phyloP scores from a whole-genome alignment of 2,329 filamentous ascomycete species.

The Aspergillus latus region DNA sequence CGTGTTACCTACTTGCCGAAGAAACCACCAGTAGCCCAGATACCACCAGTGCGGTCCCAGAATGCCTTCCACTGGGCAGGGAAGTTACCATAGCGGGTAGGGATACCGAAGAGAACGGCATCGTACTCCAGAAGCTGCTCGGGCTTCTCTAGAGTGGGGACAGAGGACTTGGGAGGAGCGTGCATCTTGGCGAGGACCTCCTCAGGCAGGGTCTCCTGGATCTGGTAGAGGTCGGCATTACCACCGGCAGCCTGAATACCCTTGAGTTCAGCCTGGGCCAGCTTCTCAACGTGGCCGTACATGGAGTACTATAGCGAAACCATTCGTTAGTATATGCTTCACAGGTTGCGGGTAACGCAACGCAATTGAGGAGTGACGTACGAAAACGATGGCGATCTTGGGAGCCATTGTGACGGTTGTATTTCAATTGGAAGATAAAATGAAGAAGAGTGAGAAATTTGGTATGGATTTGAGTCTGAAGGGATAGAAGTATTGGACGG shows the following conservation, averaged over 20 bases:
- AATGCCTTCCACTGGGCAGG: conserved; percentile 85
- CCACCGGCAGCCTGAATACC: conserved; percentile 89
- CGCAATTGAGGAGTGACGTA: conserved; percentile 46
- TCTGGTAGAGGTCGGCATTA: conserved; percentile 77
- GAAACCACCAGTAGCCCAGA: conserved; percentile 76
- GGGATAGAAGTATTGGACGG: not conserved
- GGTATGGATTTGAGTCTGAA: not conserved
- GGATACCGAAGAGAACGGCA: conserved; percentile 88
- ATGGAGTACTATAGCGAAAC: conserved; percentile 71
- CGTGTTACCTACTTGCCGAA: conserved; percentile 64
- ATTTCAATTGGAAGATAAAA: not conserved
- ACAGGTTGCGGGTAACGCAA: not conserved
- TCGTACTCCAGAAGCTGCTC: conserved; percentile 72
- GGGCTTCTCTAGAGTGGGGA: conserved; percentile 63
- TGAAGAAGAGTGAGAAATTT: not conserved
- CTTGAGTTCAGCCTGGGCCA: conserved; percentile 87
- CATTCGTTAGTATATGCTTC: conserved; percentile 10
- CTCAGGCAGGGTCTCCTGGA: conserved; percentile 80
- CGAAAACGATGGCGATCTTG: conserved; percentile 88
- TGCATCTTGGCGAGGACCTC: conserved; percentile 90
- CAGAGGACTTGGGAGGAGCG: conserved; percentile 71
- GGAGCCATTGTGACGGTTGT: conserved; percentile 68
- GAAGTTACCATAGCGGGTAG: conserved; percentile 96
- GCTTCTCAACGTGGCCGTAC: conserved; percentile 82
- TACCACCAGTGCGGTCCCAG: conserved; percentile 84